Percentiles rank a stretch among this genome's conserved stretches.
Evolutionary conservation across 1,284 basidiomycete species (phyloP).

Genomic region (Kwoniella shivajii): DNA sequence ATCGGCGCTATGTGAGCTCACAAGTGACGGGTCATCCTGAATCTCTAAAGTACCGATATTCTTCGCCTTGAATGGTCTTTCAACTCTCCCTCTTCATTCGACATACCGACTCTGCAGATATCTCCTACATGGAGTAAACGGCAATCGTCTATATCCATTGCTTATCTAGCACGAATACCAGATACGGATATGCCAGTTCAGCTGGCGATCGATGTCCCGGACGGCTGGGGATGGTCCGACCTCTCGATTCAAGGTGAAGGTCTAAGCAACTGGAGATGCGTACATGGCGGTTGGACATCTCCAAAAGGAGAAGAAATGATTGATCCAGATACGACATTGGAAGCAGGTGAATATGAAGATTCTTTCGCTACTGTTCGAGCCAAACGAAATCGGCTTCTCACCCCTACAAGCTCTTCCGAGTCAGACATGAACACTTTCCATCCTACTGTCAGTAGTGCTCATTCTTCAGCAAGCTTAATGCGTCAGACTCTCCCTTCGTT

Average conservation of each 20-base stretch:
- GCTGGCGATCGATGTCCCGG: constrained; percentile 33
- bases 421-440: constrained; percentile 1
- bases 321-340: constrained; percentile 15
- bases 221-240: constrained; percentile 44
- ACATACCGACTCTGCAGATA: constrained; percentile 27
- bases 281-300: constrained; percentile 27
- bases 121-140: constrained; percentile 28
- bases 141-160: constrained; percentile 27
- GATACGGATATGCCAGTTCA: constrained; percentile 6
- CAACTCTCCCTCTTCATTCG: constrained; percentile 11
- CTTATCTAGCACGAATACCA: constrained; percentile 21
- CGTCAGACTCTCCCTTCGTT: constrained; percentile 30
- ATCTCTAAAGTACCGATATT: constrained; percentile 32
- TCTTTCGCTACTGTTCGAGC: constrained; percentile 36
- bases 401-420: neutral
- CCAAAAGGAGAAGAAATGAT: too few species aligned
- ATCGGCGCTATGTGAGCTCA: neutral
- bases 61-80: constrained; percentile 44
- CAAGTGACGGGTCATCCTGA: too few species aligned
- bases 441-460: neutral
- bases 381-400: neutral
- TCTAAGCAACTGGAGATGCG: constrained; percentile 34
- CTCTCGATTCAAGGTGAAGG: constrained; percentile 36
- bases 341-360: constrained; percentile 23
- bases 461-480: constrained; percentile 28